phyloP scores from a whole-genome alignment of 192 early-diverging fungal species.

The Coemansia sp. region DNA sequence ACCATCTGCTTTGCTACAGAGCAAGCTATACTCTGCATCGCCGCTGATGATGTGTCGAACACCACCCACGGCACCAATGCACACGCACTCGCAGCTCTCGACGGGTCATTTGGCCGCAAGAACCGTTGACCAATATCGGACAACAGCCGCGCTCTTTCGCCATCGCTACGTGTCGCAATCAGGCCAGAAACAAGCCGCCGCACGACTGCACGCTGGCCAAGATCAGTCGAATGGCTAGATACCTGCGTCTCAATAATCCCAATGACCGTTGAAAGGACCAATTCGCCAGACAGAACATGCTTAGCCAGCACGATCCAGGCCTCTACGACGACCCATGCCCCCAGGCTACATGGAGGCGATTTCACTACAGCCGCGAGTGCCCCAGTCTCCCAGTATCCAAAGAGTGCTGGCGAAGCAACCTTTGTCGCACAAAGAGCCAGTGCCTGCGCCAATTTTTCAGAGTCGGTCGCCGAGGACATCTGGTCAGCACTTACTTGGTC shows the following conservation, averaged over 20 bases:
- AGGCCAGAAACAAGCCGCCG: conserved; percentile 1
- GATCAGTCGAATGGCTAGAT: background rate
- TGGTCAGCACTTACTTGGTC: background rate
- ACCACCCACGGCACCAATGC: conserved; percentile 8
- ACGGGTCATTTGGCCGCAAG: background rate
- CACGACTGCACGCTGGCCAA: background rate
- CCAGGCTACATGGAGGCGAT: conserved; percentile 16
- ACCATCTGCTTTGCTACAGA: conserved; percentile 1
- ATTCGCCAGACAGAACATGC: conserved; percentile 6
- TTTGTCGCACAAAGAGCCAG: conserved; percentile 18
- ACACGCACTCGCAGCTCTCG: background rate
- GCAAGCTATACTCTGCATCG: background rate
- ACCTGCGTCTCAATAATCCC: conserved; percentile 12
- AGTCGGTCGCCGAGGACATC: background rate
- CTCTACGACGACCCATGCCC: conserved; percentile 19
- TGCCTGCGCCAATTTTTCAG: conserved; percentile 24
- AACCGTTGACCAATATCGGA: background rate
- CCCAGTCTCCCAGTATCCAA: conserved; percentile 25
- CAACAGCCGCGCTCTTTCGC: background rate
- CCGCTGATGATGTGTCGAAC: background rate
- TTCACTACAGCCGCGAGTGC: conserved; percentile 16
- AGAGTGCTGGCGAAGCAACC: conserved; percentile 15
- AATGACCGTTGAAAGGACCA: conserved; percentile 7
- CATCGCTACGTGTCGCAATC: background rate
- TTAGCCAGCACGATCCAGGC: conserved; percentile 31